Percentiles rank a stretch among this genome's conserved stretches.
phyloP scores from a whole-genome alignment of 305 asterid genomes.

The Salvia sclarea region DNA sequence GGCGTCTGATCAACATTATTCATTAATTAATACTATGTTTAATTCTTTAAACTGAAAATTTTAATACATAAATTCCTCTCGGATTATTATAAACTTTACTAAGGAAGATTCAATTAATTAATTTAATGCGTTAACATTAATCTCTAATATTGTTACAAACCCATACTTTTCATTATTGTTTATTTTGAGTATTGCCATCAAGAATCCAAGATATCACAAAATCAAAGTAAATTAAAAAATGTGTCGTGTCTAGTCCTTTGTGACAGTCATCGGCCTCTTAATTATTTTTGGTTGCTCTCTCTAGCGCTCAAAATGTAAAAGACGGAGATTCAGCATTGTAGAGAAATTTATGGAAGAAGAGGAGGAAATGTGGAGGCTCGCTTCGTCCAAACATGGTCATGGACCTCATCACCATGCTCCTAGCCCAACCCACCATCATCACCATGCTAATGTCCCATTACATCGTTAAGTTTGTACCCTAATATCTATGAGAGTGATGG shows the following conservation, averaged over 20 bases:
- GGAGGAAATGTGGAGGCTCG: neutral
- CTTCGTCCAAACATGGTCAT: neutral
- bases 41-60: neutral
- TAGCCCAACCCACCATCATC: neutral
- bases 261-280: neutral
- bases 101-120: neutral
- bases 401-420: constrained; percentile 8
- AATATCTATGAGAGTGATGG: too few relatives aligned
- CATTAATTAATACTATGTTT: neutral
- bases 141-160: neutral
- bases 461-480: too few relatives aligned
- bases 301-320: neutral
- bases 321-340: neutral
- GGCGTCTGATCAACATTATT: neutral
- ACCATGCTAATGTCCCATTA: neutral
- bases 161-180: neutral
- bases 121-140: neutral
- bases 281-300: neutral
- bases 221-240: neutral
- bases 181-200: neutral
- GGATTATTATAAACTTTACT: neutral
- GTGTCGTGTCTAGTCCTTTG: neutral
- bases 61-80: neutral
- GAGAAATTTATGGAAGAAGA: constrained; percentile 6
- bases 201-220: neutral